phyloP scores from a whole-genome alignment of 441 rosid genomes.

The Erysimum pusillum region DNA sequence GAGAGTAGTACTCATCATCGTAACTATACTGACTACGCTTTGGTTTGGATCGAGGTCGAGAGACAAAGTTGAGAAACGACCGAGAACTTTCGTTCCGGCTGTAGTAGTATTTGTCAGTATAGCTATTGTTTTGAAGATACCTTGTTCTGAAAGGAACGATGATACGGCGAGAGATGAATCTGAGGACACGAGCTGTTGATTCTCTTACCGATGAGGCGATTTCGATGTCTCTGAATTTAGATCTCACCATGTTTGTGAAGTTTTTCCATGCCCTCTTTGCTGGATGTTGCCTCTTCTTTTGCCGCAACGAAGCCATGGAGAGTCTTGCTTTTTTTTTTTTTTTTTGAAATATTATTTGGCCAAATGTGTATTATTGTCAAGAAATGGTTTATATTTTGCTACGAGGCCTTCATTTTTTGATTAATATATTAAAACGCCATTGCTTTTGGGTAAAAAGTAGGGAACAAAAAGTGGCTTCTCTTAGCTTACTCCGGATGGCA shows the following conservation, averaged over 20 bases:
- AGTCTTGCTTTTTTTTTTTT: background rate
- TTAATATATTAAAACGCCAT: conserved; percentile 28
- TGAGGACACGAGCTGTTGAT: conserved; percentile 52
- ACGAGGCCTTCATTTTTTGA: background rate
- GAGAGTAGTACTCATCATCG: conserved; percentile 19
- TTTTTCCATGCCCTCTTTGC: conserved; percentile 55
- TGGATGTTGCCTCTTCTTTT: conserved; percentile 35
- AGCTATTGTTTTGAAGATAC: conserved; percentile 46
- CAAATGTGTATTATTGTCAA: conserved; percentile 41
- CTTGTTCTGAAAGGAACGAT: conserved; percentile 58
- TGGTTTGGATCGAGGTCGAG: conserved; percentile 18
- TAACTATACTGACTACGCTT: background rate
- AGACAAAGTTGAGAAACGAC: conserved; percentile 13
- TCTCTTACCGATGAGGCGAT: conserved; percentile 53
- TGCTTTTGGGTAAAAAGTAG: conserved; percentile 38
- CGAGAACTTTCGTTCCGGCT: conserved; percentile 13
- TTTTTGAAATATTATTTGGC: conserved; percentile 16
- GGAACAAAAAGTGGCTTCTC: conserved; percentile 35
- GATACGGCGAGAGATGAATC: conserved; percentile 55
- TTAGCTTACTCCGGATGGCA: conserved; percentile 35
- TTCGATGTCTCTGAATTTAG: conserved; percentile 55
- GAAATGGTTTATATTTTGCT: conserved; percentile 38
- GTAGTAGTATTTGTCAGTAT: background rate
- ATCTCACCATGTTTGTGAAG: conserved; percentile 51
- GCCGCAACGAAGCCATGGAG: conserved; percentile 56